phyloP scores from a whole-genome alignment of 2,329 filamentous ascomycete genomes.

The Ceratocystis huliohia region DNA sequence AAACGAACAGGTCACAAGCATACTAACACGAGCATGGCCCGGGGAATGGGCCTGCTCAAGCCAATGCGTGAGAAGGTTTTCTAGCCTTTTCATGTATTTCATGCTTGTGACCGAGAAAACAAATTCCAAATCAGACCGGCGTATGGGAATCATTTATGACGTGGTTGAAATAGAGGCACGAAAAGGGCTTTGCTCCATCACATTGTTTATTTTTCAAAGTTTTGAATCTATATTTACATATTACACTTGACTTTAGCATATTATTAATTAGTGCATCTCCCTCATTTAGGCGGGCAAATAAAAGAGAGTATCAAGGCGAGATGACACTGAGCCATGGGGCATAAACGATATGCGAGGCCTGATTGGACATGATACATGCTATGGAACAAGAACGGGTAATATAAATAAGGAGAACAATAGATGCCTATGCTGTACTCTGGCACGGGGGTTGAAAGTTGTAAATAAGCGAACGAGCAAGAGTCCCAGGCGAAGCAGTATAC shows the following conservation, averaged over 20 bases:
- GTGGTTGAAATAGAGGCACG: not conserved
- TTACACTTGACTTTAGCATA: not conserved
- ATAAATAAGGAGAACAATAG: slow-evolving; percentile 11
- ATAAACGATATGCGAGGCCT: not conserved
- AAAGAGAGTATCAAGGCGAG: not conserved
- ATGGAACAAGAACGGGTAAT: slow-evolving; percentile 8
- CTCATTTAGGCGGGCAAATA: too few relatives aligned
- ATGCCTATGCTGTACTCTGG: not conserved
- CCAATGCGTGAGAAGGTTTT: not conserved
- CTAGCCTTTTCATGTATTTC: not conserved
- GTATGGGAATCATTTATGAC: slow-evolving; percentile 9
- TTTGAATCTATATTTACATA: not conserved
- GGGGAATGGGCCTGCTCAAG: slow-evolving; percentile 26
- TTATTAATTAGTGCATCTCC: too few relatives aligned
- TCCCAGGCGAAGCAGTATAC: slow-evolving; percentile 12
- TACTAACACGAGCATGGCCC: slow-evolving; percentile 41
- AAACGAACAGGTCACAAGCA: slow-evolving; percentile 46
- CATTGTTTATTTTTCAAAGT: not conserved
- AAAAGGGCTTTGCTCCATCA: not conserved
- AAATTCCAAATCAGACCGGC: slow-evolving; percentile 8
- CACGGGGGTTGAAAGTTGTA: not conserved
- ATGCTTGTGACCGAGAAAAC: slow-evolving; percentile 15
- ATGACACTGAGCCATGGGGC: not conserved
- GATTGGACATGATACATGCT: slow-evolving; percentile 5
- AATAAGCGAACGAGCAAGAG: slow-evolving; percentile 4